Conservation (phyloP, 805 yeast genomes). For the Debaryomyces castellii region DNA sequence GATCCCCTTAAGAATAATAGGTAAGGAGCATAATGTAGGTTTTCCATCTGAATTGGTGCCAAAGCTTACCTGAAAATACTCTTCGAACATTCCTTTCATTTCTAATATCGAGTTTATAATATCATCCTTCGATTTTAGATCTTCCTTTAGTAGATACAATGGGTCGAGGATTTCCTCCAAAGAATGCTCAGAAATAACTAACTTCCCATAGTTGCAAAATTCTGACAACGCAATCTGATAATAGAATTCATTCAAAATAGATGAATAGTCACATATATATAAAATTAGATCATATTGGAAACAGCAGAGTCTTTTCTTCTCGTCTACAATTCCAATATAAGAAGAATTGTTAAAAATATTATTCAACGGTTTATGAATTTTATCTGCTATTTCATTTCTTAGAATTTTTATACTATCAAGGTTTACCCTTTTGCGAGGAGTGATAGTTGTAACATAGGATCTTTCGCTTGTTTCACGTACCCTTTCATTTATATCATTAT, state of each 20-base stretch:
- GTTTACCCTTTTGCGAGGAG: conserved; percentile 39
- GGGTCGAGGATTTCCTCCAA: conserved; percentile 36
- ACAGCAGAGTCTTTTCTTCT: conserved; percentile 66
- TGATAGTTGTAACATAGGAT: conserved; percentile 1
- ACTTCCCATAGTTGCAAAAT: conserved; percentile 76
- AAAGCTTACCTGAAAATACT: conserved; percentile 67
- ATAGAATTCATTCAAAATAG: conserved; percentile 64
- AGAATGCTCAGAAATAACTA: conserved; percentile 17
- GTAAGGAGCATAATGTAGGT: conserved; percentile 52
- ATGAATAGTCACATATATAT: conserved; percentile 77
- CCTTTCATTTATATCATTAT: background rate
- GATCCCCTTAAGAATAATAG: conserved; percentile 66
- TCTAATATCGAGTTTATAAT: conserved; percentile 19
- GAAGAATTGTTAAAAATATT: conserved; percentile 66
- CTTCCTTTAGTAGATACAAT: conserved; percentile 23
- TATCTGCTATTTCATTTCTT: conserved; percentile 46
- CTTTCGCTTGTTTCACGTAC: background rate
- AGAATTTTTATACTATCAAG: conserved; percentile 62
- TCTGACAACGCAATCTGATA: conserved; percentile 79
- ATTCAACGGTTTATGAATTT: conserved; percentile 55
- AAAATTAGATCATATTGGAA: conserved; percentile 80
- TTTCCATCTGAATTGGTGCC: conserved; percentile 26
- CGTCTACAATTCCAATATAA: conserved; percentile 83
- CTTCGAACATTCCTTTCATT: conserved; percentile 77
- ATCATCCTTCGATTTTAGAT: conserved; percentile 10